These are phyloP conservation scores for Lachnellula occidentalis DNA, from an alignment of 2,329 filamentous ascomycete species.

Conservation along the genomic window DNA sequence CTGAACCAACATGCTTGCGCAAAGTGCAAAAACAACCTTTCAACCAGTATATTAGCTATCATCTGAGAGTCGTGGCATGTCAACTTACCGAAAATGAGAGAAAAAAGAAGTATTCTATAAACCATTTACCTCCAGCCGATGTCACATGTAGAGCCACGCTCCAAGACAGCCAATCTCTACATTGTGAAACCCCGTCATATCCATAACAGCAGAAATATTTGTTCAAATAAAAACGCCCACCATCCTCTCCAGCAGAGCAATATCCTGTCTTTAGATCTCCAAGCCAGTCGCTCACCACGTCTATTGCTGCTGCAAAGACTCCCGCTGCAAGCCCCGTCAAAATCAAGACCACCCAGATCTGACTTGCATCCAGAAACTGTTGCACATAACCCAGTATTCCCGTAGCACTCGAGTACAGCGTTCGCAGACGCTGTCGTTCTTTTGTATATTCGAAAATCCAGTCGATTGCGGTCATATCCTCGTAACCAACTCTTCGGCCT, in stretches of 20 bases:
- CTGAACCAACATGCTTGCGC: conserved; percentile 73
- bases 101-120: conserved; percentile 85
- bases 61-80: background rate
- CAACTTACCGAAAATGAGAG: conserved; percentile 69
- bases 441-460: conserved; percentile 99
- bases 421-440: conserved; percentile 81
- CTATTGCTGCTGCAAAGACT: conserved; percentile 78
- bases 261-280: conserved; percentile 88
- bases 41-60: background rate
- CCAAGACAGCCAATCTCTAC: conserved; percentile 85
- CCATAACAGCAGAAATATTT: conserved; percentile 91
- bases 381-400: conserved; percentile 69
- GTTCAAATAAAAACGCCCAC: conserved; percentile 86
- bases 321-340: conserved; percentile 81
- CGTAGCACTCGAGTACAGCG: conserved; percentile 62
- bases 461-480: conserved; percentile 94
- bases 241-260: conserved; percentile 70
- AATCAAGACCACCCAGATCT: conserved; percentile 87
- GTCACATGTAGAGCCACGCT: conserved; percentile 63
- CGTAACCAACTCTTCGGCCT: conserved; percentile 85
- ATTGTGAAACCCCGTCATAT: conserved; percentile 76
- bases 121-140: conserved; percentile 66
- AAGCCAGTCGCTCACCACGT: conserved; percentile 88
- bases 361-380: conserved; percentile 74
- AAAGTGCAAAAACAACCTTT: conserved; percentile 70